A percentile compares a stretch with the other conserved stretches of the same genome.
These are phyloP conservation scores for Colletotrichum somersetense DNA, from an alignment of 2,329 filamentous ascomycete species.

Conservation along the genomic window DNA sequence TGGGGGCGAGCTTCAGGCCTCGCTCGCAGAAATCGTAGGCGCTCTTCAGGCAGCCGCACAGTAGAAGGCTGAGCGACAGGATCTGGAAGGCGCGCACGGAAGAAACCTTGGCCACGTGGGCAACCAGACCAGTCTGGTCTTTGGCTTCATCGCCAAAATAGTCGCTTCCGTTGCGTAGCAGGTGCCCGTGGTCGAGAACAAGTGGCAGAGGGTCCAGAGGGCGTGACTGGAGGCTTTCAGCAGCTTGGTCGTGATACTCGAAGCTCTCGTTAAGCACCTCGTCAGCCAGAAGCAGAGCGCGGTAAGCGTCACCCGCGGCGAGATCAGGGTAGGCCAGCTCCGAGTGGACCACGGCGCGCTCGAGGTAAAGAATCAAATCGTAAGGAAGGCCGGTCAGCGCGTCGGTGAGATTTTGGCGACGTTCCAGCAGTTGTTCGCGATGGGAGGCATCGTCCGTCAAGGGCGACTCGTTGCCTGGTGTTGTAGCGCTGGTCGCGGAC, in stretches of 20 bases:
- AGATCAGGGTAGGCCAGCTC: conserved; percentile 89
- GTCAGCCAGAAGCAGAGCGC: conserved; percentile 87
- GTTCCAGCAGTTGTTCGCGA: conserved; percentile 60
- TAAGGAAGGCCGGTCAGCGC: conserved; percentile 66
- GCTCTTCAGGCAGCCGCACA: conserved; percentile 77
- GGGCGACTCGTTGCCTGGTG: conserved; percentile 31
- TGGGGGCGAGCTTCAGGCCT: conserved; percentile 67
- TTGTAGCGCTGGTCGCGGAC: conserved; percentile 30
- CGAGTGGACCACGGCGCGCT: conserved; percentile 78
- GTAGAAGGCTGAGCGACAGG: conserved; percentile 68
- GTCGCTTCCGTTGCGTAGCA: conserved; percentile 49
- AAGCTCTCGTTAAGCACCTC: conserved; percentile 82
- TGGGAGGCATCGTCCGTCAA: conserved; percentile 20
- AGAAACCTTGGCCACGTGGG: conserved; percentile 60
- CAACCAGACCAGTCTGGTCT: conserved; percentile 50
- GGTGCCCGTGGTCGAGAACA: conserved; percentile 60
- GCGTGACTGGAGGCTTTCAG: conserved; percentile 63
- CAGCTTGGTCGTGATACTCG: conserved; percentile 81
- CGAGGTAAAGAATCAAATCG: conserved; percentile 74
- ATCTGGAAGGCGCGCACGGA: conserved; percentile 72
- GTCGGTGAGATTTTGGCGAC: conserved; percentile 70
- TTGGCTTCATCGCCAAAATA: conserved; percentile 50
- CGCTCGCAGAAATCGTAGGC: conserved; percentile 74
- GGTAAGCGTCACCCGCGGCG: conserved; percentile 89
- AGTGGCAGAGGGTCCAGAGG: conserved; percentile 54